Conservation (phyloP, 495 filamentous ascomycete genomes). For the Glarea lozoyensis region DNA sequence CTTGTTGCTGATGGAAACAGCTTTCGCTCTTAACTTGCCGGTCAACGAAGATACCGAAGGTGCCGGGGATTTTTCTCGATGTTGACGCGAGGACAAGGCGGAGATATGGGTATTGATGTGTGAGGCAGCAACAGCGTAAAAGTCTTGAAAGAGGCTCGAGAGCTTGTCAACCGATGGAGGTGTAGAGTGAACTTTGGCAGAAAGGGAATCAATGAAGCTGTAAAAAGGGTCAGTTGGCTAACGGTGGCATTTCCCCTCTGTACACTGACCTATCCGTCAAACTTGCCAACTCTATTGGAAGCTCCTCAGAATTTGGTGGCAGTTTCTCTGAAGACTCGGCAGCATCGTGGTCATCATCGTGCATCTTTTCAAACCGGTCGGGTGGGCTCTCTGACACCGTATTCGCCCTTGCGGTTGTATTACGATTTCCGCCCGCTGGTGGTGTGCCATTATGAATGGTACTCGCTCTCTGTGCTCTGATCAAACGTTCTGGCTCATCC, state of each 20-base stretch:
- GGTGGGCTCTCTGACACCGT: slow-evolving; percentile 11
- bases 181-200: slow-evolving; percentile 74
- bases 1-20: slow-evolving; percentile 40
- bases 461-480: slow-evolving; percentile 46
- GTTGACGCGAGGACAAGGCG: slow-evolving; percentile 64
- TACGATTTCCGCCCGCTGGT: slow-evolving; percentile 29
- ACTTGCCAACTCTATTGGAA: slow-evolving; percentile 87
- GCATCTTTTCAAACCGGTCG: slow-evolving; percentile 14
- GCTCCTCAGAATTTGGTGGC: slow-evolving; percentile 66
- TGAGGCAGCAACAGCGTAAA: slow-evolving; percentile 73
- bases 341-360: slow-evolving; percentile 39
- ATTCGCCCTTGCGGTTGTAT: slow-evolving; percentile 18
- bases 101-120: slow-evolving; percentile 87
- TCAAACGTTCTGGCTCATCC: slow-evolving; percentile 27
- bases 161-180: slow-evolving; percentile 80
- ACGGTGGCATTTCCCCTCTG: not conserved
- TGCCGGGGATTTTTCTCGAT: slow-evolving; percentile 45
- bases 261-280: slow-evolving; percentile 70
- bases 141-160: slow-evolving; percentile 85
- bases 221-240: not conserved
- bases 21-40: slow-evolving; percentile 40
- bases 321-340: slow-evolving; percentile 44
- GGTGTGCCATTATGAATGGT: slow-evolving; percentile 49
- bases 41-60: slow-evolving; percentile 41
- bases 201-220: slow-evolving; percentile 87